Evolutionary conservation across 306 rosid genomes (phyloP), one percentile per base, ranked within the genome.

Genomic region (Acacia acuminata): DNA sequence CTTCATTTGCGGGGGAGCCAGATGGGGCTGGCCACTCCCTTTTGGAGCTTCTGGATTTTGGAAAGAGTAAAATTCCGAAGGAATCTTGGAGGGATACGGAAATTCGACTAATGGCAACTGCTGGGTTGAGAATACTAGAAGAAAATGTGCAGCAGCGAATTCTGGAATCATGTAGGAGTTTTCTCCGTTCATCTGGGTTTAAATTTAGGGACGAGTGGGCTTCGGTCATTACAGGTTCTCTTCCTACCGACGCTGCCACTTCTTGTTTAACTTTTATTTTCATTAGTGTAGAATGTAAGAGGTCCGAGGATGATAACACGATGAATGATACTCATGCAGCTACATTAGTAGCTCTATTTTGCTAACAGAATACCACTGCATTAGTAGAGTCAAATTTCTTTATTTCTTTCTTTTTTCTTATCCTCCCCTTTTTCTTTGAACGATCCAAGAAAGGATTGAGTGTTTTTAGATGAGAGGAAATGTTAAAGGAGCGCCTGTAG

Each of bases 81-180:
- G 94, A 86, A 71, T 79, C 27, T 0, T 92, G 99, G 99, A 78
- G 79, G 63, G 84, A 87, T 9, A 92, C 97, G 19, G 98, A 94
- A 82, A 78, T 96, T 77, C 88, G 96, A 88, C 88, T 96, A 22
- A 94, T 96, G 99, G 99, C 99, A 0, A 96, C 98, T 4, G 99
- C 98, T 64, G 99, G 99, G 83, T 81, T 96, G 75, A 87, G 99
- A 80, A 45, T 96, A 84, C 84, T 94, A 20, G 88, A 88, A 10
- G 42, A 69, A 43, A 73, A 77, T 63, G 86, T 79, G 69, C 98
- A 89, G 90, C 84, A 73, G 72, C 87, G 55, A 81, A 90, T 96
- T 79, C 82, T 94, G 47, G 89, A 82, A 44, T 90, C 98, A 19
- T 96, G 99, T 44, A 85, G 94, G 83, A 79, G 47, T 71, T 86